phyloP scores from a whole-genome alignment of 495 filamentous ascomycete genomes.

The Xanthoparmelia taractica region DNA sequence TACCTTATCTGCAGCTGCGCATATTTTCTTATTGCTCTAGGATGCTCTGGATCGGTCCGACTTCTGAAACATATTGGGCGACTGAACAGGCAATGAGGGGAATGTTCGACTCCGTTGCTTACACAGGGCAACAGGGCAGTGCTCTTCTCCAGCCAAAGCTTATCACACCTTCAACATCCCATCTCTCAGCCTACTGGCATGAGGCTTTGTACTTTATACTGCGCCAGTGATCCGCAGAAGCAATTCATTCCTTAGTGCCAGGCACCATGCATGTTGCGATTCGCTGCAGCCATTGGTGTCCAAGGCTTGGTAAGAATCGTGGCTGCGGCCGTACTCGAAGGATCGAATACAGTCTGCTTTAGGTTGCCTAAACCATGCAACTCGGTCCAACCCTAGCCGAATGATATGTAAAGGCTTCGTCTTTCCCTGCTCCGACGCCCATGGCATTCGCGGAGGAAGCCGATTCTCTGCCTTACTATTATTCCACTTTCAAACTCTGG shows the following conservation, averaged over 20 bases:
- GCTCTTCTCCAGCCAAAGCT: background rate
- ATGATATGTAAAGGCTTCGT: background rate
- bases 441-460: background rate
- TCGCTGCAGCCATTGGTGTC: background rate
- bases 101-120: background rate
- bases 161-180: background rate
- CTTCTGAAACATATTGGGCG: background rate
- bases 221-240: background rate
- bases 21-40: background rate
- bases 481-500: slow-evolving; percentile 1
- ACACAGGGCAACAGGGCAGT: slow-evolving; percentile 9
- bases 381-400: background rate
- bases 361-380: background rate
- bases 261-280: background rate
- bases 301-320: slow-evolving; percentile 4
- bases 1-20: background rate
- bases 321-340: slow-evolving; percentile 2
- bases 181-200: slow-evolving; percentile 7
- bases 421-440: background rate
- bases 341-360: background rate
- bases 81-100: background rate
- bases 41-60: slow-evolving; percentile 1
- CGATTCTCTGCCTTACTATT: background rate
- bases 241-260: background rate
- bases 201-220: background rate